phyloP scores from a whole-genome alignment of 2,329 filamentous ascomycete species.

The Thelonectria discophora region DNA sequence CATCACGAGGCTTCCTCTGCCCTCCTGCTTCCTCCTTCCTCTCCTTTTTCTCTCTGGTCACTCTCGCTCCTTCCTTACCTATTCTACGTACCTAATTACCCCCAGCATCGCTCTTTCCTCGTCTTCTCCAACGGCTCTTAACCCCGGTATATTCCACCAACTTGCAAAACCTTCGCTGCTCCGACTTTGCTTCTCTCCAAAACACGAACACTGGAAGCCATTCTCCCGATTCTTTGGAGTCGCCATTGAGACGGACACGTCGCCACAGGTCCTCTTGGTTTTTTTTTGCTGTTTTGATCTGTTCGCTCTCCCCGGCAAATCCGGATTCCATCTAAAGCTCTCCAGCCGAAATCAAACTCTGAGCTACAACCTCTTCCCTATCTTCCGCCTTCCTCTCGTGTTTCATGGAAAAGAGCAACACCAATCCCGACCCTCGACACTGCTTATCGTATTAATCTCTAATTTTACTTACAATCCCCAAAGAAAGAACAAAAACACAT shows the following conservation, averaged over 20 bases:
- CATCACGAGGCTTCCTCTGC: conserved; percentile 21
- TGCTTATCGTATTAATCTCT: conserved; percentile 20
- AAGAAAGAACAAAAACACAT: background rate
- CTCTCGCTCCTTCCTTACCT: conserved; percentile 4
- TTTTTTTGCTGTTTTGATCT: background rate
- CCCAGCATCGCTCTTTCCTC: conserved; percentile 6
- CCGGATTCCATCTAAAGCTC: background rate
- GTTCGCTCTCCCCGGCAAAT: background rate
- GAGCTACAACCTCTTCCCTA: conserved; percentile 6
- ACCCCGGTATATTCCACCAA: background rate
- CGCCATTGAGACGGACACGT: too few species aligned
- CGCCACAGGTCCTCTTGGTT: background rate
- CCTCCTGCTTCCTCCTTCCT: conserved; percentile 13
- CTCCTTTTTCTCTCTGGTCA: conserved; percentile 4
- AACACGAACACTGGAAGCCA: conserved; percentile 3
- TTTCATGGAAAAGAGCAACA: conserved; percentile 21
- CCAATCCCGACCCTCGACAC: conserved; percentile 12
- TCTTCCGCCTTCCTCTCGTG: conserved; percentile 15
- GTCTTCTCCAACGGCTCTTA: background rate
- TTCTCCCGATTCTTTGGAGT: background rate
- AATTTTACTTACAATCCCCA: conserved; percentile 1
- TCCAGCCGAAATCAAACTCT: background rate
- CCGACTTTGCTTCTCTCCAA: conserved; percentile 13
- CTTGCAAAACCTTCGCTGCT: conserved; percentile 5
- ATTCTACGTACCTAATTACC: conserved; percentile 1